Evolutionary conservation across 139 green algal genomes (phyloP), one percentile per base, ranked within the genome.

Genomic region (Auxenochlorella protothecoides): DNA sequence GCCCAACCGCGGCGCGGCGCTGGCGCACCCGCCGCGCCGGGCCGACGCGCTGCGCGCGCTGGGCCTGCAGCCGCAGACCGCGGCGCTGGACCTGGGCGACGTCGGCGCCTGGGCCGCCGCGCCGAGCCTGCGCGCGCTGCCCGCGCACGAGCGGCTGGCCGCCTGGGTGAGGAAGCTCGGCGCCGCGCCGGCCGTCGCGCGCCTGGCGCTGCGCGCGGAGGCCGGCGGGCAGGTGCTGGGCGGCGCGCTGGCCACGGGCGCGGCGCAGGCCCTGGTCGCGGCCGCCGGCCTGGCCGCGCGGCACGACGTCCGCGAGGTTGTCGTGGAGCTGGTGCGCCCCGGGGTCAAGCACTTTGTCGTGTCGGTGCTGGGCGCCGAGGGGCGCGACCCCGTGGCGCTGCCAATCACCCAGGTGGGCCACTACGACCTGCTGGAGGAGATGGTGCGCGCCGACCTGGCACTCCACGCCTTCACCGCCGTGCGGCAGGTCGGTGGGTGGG

Each of bases 371-470:
- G 55, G 16, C n/a, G 69, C 53, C 0, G 14, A 63, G 70, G 15
- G 65, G 3, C 59, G 68, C 56, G 69, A 62, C 56, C 27, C n/a
- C 15, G 76, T 75, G 44, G 77, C 77, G 44, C 71, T 81, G 62
- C 65, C 72, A n/a, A 72, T 72, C 66, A 72, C 72, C 3, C 60
- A 81, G 61, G 59, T 81, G 52, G 15, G 10, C 55, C 72, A 68
- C 10, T 73, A 66, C 27, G 77, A 81, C 60, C 4, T 80, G 7
- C 65, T 69, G 56, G 57, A 76, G 5, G 70, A 76, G 55, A 57
- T 80, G 8, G 4, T 54, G 6, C 53, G 15, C 3, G 51, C 15
- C 4, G 57, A 80, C 52, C 64, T 77, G 16, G 3, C 6, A 8
- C 14, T 76, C 53, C 55, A 75, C 54, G 61, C 68, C 0, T 71